These are phyloP conservation scores for Hyphopichia pseudoburtonii DNA, from an alignment of 1,139 yeast species.

Conservation along the genomic window DNA sequence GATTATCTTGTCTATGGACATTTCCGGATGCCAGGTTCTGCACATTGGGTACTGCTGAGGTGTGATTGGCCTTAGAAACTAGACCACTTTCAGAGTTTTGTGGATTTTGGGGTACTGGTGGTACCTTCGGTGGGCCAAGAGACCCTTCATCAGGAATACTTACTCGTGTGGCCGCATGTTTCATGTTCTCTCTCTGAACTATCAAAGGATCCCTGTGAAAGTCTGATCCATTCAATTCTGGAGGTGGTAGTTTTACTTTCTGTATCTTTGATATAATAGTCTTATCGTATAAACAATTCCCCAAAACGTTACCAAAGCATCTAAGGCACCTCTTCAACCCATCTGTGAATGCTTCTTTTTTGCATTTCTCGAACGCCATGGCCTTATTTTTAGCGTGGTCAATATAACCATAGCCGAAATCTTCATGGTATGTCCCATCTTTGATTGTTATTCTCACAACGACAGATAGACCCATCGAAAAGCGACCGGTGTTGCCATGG, in stretches of 20 bases:
- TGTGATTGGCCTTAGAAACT: no score
- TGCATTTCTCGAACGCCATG: conserved; percentile 77
- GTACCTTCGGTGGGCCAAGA: conserved; percentile 7
- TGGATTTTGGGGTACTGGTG: conserved; percentile 5
- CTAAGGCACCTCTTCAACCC: conserved; percentile 75
- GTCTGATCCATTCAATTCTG: conserved; percentile 51
- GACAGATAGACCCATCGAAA: conserved; percentile 66
- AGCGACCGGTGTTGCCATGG: conserved; percentile 51
- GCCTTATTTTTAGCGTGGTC: conserved; percentile 72
- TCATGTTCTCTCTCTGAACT: conserved; percentile 28
- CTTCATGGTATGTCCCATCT: conserved; percentile 79
- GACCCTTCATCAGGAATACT: conserved; percentile 4
- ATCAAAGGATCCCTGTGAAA: conserved; percentile 41
- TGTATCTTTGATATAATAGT: conserved; percentile 58
- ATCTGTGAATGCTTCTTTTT: conserved; percentile 80
- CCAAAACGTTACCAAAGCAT: conserved; percentile 77
- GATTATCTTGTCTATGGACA: no score
- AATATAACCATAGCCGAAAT: conserved; percentile 76
- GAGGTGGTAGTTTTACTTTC: conserved; percentile 51
- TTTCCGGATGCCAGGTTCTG: conserved; percentile 9
- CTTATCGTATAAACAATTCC: conserved; percentile 77
- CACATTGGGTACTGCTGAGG: conserved; percentile 7
- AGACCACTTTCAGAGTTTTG: no score
- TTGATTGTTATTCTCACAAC: conserved; percentile 69
- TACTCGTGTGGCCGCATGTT: conserved; percentile 9